Base-by-base conservation (phyloP, 345 rosid species). In the Geranium brycei region DNA sequence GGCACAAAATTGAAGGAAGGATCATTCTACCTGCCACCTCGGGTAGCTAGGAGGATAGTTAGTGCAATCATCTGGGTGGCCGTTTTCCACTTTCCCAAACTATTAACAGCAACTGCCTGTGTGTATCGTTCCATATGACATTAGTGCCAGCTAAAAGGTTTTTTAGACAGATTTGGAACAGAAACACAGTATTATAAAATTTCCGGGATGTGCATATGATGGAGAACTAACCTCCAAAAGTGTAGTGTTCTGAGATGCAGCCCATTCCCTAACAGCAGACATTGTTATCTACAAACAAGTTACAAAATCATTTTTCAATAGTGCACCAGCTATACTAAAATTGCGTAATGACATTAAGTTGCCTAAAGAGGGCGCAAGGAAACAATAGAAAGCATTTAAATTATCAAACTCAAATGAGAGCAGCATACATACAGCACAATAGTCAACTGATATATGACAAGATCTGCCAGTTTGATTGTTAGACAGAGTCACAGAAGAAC, bases 231-330 rank as follows among this genome's bases (percentile, higher is more conserved):
- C 99, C 99, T 88, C 83, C 67, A 82, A 76, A 75, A 93, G 91
- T 77, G 81, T 83, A 62, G 79, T 65, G 66, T 83, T 81, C 79
- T 90, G 95, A 62, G 99, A 93, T 68, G 99, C 99, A 69, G 99
- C 97, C 99, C 99, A 90, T 79, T 93, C 97, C 73, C 96, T 83
- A 63, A 93, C 96, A 0, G 99, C 99, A 35, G 99, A 93, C 99
- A 93, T 90, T 18, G 99, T 90, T 75, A 93, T 93, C 99, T 93
- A 77, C 75, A 63, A 65, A 75, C 10, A 74, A 69, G 35, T 58
- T 15, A 58, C 64, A 66, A 69, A 62, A 0, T 47, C 41, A 62
- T 62, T 64, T 62, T 53, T 16, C 70, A 40, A 35, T 35, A 35
- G 41, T 35, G 10, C 72, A 58, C n/a, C 56, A 31, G 30, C 5